Evolutionary conservation across 495 filamentous ascomycete genomes (phyloP), one percentile per base, ranked within the genome.

Genomic region (Aspergillus kassunensis): DNA sequence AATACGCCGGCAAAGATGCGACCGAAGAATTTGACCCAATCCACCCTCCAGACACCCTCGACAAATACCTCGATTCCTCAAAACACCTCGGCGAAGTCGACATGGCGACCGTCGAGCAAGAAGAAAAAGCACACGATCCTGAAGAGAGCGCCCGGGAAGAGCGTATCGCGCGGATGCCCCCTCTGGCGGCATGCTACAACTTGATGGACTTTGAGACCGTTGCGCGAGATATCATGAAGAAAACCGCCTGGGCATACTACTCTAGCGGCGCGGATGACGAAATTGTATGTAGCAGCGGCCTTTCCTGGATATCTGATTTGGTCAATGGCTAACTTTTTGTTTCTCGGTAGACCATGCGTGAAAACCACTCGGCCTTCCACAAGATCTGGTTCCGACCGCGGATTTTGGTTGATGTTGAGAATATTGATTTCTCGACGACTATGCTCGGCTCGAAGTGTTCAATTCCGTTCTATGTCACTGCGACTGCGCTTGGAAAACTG

Each of bases 301-400:
- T n/a, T n/a, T n/a, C 16, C 19, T 0, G 15, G 20, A 8, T 42
- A 18, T 8, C 1, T 54, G 16, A 2, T 16, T 11, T 46, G 23
- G 11, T 19, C 6, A 23, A 47, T 41, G 9, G 9, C 42, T 33
- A 24, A 29, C 46, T 31, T 46, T 15, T 35, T 12, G 30, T 6
- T 33, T 33, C 30, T n/a, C 29, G 25, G n/a, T 55, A 95, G 90
- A 97, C 93, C 1, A 79, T 98, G 80, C 84, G 93, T 44, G 95
- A 98, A 71, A 98, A 98, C 72, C 92, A 96, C 73, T 81, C 84
- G 9, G 93, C 95, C 23, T 98, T 86, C 74, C 92, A 97, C 72
- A 91, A 92, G 61, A 91, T 97, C 70, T 97, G 92, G 92, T 97
- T 97, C 74, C 82, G 91, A 15, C 92, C 92, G 2, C 81, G 82